Evolutionary conservation across 805 yeast genomes (phyloP).

Genomic region (Monosporozyma servazzii): DNA sequence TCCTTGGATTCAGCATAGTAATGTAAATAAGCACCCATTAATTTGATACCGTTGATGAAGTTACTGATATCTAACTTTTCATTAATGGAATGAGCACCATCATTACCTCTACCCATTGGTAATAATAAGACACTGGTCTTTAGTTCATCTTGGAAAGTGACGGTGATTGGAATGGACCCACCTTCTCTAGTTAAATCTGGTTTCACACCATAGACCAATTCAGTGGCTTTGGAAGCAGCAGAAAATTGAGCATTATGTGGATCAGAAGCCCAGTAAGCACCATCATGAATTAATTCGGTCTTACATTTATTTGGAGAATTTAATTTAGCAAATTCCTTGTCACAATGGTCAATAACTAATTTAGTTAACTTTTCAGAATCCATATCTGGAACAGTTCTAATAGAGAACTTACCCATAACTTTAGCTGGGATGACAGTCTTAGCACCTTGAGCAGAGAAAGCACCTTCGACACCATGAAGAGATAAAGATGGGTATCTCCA

Average conservation of each 20-base stretch:
- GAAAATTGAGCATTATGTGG: conserved; percentile 88
- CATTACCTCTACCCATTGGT: conserved; percentile 99
- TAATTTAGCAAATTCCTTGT: conserved; percentile 54
- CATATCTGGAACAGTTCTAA: conserved; percentile 95
- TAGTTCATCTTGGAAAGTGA: conserved; percentile 82
- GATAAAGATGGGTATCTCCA: conserved; percentile 98
- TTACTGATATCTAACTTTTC: conserved; percentile 86
- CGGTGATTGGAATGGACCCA: conserved; percentile 95
- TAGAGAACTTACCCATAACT: conserved; percentile 89
- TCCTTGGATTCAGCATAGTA: conserved; percentile 48
- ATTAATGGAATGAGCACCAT: conserved; percentile 97
- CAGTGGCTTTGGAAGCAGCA: conserved; percentile 91
- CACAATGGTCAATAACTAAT: conserved; percentile 62
- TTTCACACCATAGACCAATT: conserved; percentile 86
- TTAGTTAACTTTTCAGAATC: conserved; percentile 70
- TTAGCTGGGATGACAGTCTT: conserved; percentile 96
- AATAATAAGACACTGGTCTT: conserved; percentile 78
- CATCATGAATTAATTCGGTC: conserved; percentile 82
- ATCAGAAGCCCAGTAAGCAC: conserved; percentile 92
- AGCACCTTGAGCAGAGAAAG: conserved; percentile 90
- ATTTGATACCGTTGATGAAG: conserved; percentile 88
- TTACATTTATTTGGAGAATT: conserved; percentile 67
- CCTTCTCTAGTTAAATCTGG: conserved; percentile 99
- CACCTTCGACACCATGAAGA: conserved; percentile 96
- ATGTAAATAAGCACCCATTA: conserved; percentile 88